phyloP scores from a whole-genome alignment of 257 asterid genomes.

The Jacaranda copaia region DNA sequence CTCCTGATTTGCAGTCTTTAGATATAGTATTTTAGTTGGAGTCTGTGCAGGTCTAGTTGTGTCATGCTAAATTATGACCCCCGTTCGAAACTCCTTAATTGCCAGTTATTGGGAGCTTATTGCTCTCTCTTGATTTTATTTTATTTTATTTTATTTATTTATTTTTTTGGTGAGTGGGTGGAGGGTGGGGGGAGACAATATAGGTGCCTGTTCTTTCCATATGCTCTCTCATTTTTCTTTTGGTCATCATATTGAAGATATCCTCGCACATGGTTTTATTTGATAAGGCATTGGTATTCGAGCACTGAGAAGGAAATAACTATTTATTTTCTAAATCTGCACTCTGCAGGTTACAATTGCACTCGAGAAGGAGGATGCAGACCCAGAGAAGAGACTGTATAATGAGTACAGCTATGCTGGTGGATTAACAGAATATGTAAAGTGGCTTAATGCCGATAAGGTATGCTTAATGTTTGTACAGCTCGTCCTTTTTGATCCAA shows the following conservation, averaged over 20 bases:
- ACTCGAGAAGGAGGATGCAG: conserved; percentile 66
- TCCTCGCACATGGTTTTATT: conserved; percentile 10
- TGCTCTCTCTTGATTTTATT: no score
- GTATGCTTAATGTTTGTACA: conserved; percentile 48
- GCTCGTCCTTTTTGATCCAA: conserved; percentile 10
- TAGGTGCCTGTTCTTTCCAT: conserved; percentile 18
- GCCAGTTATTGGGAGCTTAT: no score
- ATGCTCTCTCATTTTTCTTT: conserved; percentile 9
- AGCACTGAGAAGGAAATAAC: conserved; percentile 2
- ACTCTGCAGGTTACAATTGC: conserved; percentile 67
- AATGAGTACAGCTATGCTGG: conserved; percentile 91
- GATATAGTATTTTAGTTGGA: conserved; percentile 15
- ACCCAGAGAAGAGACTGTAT: conserved; percentile 64
- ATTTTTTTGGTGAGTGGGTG: conserved; percentile 7
- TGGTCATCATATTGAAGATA: conserved; percentile 5
- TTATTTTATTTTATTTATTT: background rate
- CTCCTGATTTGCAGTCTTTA: conserved; percentile 1
- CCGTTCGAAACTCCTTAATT: background rate
- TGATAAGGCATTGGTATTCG: background rate
- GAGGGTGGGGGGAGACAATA: background rate
- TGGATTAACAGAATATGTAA: conserved; percentile 88
- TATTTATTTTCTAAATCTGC: conserved; percentile 26
- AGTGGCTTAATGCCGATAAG: conserved; percentile 94
- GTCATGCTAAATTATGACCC: background rate
- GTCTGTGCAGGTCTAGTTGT: conserved; percentile 19